Evolutionary conservation across 768 basidiomycete species (phyloP).

Genomic region (Megacollybia marginata): DNA sequence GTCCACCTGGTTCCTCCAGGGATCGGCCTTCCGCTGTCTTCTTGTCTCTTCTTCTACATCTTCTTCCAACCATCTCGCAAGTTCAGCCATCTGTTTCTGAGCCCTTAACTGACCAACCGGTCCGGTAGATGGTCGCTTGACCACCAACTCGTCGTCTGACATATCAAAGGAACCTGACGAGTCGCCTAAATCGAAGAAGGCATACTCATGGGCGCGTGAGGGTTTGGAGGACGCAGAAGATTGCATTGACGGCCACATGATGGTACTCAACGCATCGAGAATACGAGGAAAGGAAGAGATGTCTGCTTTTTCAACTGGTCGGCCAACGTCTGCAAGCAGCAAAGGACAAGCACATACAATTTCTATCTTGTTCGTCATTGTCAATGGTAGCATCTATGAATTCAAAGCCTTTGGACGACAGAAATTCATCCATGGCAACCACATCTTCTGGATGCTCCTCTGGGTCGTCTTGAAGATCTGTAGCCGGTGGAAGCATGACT

Average conservation of each 20-base stretch:
- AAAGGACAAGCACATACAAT: too few relatives aligned
- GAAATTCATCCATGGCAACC: constrained; percentile 54
- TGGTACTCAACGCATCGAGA: constrained; percentile 72
- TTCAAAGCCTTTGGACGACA: constrained; percentile 70
- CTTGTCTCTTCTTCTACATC: constrained; percentile 25
- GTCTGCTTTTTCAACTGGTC: constrained; percentile 20
- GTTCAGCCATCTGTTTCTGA: constrained; percentile 47
- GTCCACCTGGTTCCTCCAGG: constrained; percentile 29
- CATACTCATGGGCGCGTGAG: constrained; percentile 10
- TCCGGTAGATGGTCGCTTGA: constrained; percentile 12
- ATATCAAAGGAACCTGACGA: constrained; percentile 25
- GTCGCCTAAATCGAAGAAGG: constrained; percentile 35
- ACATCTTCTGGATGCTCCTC: constrained; percentile 32
- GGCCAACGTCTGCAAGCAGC: too few relatives aligned
- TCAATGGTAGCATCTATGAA: constrained; percentile 46
- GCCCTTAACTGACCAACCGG: constrained; percentile 24
- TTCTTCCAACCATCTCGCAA: constrained; percentile 58
- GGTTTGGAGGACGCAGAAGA: constrained; percentile 16
- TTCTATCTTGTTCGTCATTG: background rate
- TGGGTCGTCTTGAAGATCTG: constrained; percentile 14
- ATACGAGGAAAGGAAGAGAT: constrained; percentile 57
- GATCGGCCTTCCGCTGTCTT: constrained; percentile 19
- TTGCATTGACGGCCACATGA: constrained; percentile 84
- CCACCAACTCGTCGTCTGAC: constrained; percentile 11
- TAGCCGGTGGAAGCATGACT: constrained; percentile 36